phyloP scores from a whole-genome alignment of 208 protist species.

The Crithidia acanthocephali region DNA sequence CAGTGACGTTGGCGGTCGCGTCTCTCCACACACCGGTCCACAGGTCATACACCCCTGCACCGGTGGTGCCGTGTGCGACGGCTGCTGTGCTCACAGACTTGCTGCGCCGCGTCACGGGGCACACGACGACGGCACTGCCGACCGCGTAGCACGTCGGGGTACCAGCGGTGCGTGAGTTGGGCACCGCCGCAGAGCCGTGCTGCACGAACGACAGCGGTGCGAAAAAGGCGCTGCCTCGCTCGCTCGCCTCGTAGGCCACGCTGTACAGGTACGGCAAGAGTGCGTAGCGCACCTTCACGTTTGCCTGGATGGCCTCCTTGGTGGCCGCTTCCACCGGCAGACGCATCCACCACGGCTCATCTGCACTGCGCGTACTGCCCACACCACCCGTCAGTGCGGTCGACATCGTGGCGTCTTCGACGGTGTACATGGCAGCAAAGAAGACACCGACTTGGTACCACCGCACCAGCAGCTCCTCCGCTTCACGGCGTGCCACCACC shows the following conservation, averaged over 20 bases:
- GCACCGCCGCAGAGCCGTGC: slow-evolving; percentile 2
- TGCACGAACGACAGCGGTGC: slow-evolving; percentile 87
- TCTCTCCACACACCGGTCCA: slow-evolving; percentile 41
- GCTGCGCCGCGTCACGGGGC: slow-evolving; percentile 25
- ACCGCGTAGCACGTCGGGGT: slow-evolving; percentile 28
- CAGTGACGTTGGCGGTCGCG: neutral
- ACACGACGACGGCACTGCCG: slow-evolving; percentile 35
- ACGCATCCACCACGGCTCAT: slow-evolving; percentile 33
- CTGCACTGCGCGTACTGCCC: neutral
- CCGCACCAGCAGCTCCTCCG: slow-evolving; percentile 91
- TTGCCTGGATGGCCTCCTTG: slow-evolving; percentile 14
- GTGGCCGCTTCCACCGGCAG: slow-evolving; percentile 8
- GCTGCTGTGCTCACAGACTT: neutral
- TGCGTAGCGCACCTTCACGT: slow-evolving; percentile 75
- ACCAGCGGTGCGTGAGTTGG: no score
- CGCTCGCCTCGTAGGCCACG: slow-evolving; percentile 69
- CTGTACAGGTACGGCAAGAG: slow-evolving; percentile 97
- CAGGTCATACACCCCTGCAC: slow-evolving; percentile 35
- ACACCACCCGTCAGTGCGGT: slow-evolving; percentile 36
- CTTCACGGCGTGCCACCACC: slow-evolving; percentile 8
- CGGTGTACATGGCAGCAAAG: slow-evolving; percentile 96
- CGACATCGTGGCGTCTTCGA: slow-evolving; percentile 85
- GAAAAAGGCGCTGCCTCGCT: slow-evolving; percentile 78
- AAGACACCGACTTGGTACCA: slow-evolving; percentile 95
- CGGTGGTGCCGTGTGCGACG: neutral